Percentiles rank a stretch among this genome's conserved stretches.
phyloP scores from a whole-genome alignment of 306 rosid species.

The Oxytropis ochrocephala region DNA sequence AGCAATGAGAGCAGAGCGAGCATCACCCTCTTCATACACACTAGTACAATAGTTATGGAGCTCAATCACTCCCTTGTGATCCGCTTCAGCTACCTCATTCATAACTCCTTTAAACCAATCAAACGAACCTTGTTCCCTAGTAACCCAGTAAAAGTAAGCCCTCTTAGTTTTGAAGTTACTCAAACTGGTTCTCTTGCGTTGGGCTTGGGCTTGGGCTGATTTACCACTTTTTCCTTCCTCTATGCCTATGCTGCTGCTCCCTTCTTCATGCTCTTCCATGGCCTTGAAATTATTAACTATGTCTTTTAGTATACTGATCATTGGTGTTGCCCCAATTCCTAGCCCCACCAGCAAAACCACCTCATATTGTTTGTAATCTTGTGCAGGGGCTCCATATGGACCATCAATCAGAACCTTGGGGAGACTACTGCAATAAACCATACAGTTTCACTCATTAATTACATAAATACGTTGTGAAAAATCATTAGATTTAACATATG shows the following conservation, averaged over 20 bases:
- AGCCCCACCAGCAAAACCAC: slow-evolving; percentile 59
- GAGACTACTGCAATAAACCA: slow-evolving; percentile 16
- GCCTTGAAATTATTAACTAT: slow-evolving; percentile 46
- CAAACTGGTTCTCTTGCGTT: background rate
- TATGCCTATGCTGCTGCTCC: background rate
- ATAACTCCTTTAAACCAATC: slow-evolving; percentile 66
- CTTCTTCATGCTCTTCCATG: slow-evolving; percentile 35
- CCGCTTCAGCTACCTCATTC: slow-evolving; percentile 60
- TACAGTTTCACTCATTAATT: background rate
- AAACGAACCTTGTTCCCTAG: slow-evolving; percentile 61
- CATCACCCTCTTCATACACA: slow-evolving; percentile 74
- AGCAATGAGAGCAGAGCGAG: slow-evolving; percentile 69
- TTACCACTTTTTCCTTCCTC: slow-evolving; percentile 25
- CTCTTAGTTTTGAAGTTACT: slow-evolving; percentile 35
- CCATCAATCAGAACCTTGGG: slow-evolving; percentile 63
- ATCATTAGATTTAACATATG: background rate
- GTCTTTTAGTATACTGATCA: slow-evolving; percentile 66
- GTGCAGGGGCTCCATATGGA: slow-evolving; percentile 77
- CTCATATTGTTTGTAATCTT: slow-evolving; percentile 60
- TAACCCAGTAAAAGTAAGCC: slow-evolving; percentile 68
- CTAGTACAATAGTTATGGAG: slow-evolving; percentile 63
- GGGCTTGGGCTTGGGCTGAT: background rate
- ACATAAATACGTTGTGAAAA: background rate
- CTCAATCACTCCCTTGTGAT: slow-evolving; percentile 46
- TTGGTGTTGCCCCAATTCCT: slow-evolving; percentile 70